These are phyloP conservation scores for Backusella circina DNA, from an alignment of 192 early-diverging fungal species.

Conservation along the genomic window DNA sequence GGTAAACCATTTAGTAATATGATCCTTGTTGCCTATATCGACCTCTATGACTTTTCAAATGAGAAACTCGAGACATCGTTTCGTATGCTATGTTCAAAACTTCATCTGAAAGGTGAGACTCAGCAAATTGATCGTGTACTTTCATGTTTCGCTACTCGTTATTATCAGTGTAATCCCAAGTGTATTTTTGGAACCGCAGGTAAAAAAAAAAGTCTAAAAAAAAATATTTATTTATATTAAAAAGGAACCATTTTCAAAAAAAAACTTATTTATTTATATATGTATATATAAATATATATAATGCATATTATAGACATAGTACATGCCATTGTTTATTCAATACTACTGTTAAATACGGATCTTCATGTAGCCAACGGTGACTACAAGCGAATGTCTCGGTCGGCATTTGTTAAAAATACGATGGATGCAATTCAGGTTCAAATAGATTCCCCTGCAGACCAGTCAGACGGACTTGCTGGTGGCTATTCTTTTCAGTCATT, in stretches of 20 bases:
- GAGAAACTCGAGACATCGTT: constrained; percentile 24
- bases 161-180: constrained; percentile 78
- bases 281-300: neutral
- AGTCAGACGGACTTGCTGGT: neutral
- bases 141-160: constrained; percentile 70
- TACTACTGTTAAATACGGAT: constrained; percentile 91
- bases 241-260: neutral
- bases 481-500: neutral
- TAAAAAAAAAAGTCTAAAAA: neutral
- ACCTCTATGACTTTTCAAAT: constrained; percentile 21
- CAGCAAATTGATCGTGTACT: constrained; percentile 93
- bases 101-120: constrained; percentile 88
- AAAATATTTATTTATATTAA: neutral
- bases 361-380: constrained; percentile 76
- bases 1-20: constrained; percentile 15
- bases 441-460: neutral
- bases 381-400: constrained; percentile 70
- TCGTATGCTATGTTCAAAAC: constrained; percentile 61
- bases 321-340: constrained; percentile 82
- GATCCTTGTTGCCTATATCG: constrained; percentile 23
- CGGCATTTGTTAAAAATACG: constrained; percentile 71
- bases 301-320: constrained; percentile 61
- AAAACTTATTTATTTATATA: too few species aligned
- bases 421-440: constrained; percentile 45
- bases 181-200: constrained; percentile 40